Base-by-base conservation (phyloP, 1,284 basidiomycete genomes). In the Cutaneotrichosporon cyanovorans region DNA sequence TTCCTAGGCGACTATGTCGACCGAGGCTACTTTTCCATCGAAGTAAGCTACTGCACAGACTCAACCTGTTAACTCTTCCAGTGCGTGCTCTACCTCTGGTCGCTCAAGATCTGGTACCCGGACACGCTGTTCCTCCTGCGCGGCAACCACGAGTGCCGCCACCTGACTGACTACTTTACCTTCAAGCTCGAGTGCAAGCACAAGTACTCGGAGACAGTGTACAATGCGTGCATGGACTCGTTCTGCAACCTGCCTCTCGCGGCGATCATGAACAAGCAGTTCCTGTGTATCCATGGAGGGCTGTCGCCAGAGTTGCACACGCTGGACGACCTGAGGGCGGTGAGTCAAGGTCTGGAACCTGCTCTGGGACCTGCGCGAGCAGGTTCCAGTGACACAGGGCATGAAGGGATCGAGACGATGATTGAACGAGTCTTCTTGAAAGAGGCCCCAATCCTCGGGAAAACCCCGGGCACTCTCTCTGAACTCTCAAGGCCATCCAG, bases 1-100 rank as follows among this genome's bases (percentile, higher is more conserved):
- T 99, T 98, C 74, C 77, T 99, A 22, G 93, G 93, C 41, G 93
- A 99, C 73, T 98, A 98, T 69, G 93, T 99, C 40, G 95, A 99
- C 74, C 82, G 93, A 47, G 93, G 95, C 21, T 85, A 85, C 74
- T 96, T 95, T 72, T 87, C 87, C 16, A 91, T 95, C 61, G 91
- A 95, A 77, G 86, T 85, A 47, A 45, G 75, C 5, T 62, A 90
- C 87, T 91, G 87, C 68, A 87, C 91, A 9, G 75, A 91, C 35
- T 92, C 91, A 71, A 77, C 95, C 16, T 96, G 89, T 76, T 76
- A 84, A 20, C 77, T 93, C 69, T n/a, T n/a, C 5, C 62, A 90
- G 87, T 91, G 87, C 68, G 87, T 92, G 10, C 75, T 92, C 35
- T 92, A 92, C 71, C 77, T 96, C 16, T 96, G 89, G 76, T 76